These are phyloP conservation scores for Crithidia thermophila DNA, from an alignment of 208 protist species.

Conservation along the genomic window DNA sequence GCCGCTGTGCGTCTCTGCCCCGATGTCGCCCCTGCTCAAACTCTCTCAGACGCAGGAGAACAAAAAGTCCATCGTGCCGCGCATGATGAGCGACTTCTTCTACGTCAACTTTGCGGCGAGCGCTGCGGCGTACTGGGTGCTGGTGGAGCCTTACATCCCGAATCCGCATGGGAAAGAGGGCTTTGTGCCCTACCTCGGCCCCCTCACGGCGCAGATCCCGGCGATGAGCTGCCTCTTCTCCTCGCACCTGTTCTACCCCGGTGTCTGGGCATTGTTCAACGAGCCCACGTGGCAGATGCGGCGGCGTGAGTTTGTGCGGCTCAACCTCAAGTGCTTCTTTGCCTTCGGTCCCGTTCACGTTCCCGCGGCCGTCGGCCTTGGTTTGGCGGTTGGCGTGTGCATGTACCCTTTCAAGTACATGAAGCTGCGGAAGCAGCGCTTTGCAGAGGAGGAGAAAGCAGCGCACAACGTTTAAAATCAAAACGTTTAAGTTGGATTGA, in stretches of 20 bases:
- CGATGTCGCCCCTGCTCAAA: conserved; percentile 58
- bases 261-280: conserved; percentile 67
- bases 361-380: conserved; percentile 43
- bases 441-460: not conserved
- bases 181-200: conserved; percentile 66
- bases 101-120: conserved; percentile 64
- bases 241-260: conserved; percentile 70
- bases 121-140: conserved; percentile 37
- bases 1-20: conserved; percentile 44
- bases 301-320: conserved; percentile 50
- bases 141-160: conserved; percentile 50
- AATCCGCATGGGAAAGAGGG: conserved; percentile 44
- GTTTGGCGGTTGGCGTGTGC: conserved; percentile 34
- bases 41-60: conserved; percentile 67
- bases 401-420: conserved; percentile 66
- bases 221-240: conserved; percentile 46
- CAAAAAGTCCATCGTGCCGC: conserved; percentile 56
- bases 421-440: conserved; percentile 35
- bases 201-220: conserved; percentile 59
- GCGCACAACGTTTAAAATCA: not conserved
- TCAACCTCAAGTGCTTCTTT: conserved; percentile 68
- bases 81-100: conserved; percentile 84
- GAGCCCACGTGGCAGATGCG: conserved; percentile 59
- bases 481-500: no score
- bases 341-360: conserved; percentile 55